Percentiles rank a stretch among this genome's conserved stretches.
phyloP scores from a whole-genome alignment of 495 filamentous ascomycete genomes.

The Aspergillus avenaceus region DNA sequence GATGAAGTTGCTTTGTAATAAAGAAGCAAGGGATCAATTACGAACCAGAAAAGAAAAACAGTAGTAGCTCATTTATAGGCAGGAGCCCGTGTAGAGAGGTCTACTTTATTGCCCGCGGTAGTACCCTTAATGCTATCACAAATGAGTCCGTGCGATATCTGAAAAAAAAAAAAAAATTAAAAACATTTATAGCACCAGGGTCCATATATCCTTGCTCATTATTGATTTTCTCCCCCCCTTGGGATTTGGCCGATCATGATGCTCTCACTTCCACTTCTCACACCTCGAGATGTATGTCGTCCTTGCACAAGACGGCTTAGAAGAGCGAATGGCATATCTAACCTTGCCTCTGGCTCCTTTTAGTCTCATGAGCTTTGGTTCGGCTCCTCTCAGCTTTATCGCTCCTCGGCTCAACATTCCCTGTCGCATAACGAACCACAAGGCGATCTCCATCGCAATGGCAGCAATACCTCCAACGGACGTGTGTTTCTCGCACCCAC shows the following conservation, averaged over 20 bases:
- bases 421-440: constrained; percentile 20
- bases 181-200: too few relatives aligned
- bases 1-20: too few relatives aligned
- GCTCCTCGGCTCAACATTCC: constrained; percentile 37
- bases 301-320: background rate
- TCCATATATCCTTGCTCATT: too few relatives aligned
- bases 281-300: constrained; percentile 63
- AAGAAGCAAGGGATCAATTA: too few relatives aligned
- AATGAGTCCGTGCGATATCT: too few relatives aligned
- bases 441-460: constrained; percentile 27
- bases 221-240: background rate
- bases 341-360: background rate
- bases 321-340: too few relatives aligned
- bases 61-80: too few relatives aligned
- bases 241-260: constrained; percentile 39
- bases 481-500: constrained; percentile 27
- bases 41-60: too few relatives aligned
- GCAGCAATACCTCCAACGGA: constrained; percentile 12
- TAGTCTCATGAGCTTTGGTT: constrained; percentile 72
- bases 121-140: too few relatives aligned
- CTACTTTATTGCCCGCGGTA: too few relatives aligned
- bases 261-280: constrained; percentile 66
- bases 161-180: too few relatives aligned
- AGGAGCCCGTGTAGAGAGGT: too few relatives aligned
- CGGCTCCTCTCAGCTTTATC: constrained; percentile 45